Evolutionary conservation across 2,329 filamentous ascomycete genomes (phyloP), one percentile per base, ranked within the genome.

Genomic region (Nemania diffusa): DNA sequence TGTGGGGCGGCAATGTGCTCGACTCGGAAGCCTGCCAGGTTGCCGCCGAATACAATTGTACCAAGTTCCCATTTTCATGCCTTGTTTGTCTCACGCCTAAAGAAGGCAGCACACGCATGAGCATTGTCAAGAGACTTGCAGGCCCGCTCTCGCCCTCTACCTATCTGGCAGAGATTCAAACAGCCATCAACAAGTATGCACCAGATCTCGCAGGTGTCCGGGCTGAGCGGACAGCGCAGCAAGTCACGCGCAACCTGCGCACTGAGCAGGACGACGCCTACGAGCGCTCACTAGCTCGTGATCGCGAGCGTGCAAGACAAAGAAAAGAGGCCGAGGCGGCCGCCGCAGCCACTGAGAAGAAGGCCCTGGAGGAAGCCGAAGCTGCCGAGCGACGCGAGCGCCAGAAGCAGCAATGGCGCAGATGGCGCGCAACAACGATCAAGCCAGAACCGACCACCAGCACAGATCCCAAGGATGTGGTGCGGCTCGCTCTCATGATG

Each of bases 21-120:
- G 96, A 99, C 78, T 91, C 93, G 2, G 96, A 99, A 81, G 93
- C 95, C 5, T 98, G 97, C 79, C 94, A 97, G 78, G 93, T 97
- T 46, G 90, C 94, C n/a, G 87, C 88, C 13, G 93, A 94, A 52
- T 88, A 98, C 69, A 90, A 90, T 73, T 96, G 92, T 79, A 97
- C 93, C 66, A 97, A 97, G 77, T 97, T 96, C 75, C 96, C 96
- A 9, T 98, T 97, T 77, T 90, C 92, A 0, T 93, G 91, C 15
- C 80, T 97, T 2, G 90, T 97, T 29, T 94, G 93, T 64, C 91
- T 97, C 71, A 97, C 94, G 0, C 94, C 94, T 0, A 91, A 91
- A 72, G 90, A 95, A 68, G 92, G 92, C 1, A 90, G 90, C 70
- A 93, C 93, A 1, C 89, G 93, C 17, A 98, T 99, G 95, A 94